Evolutionary conservation across 148 eudicot genomes (phyloP).

Genomic region (Euryodendron excelsum): DNA sequence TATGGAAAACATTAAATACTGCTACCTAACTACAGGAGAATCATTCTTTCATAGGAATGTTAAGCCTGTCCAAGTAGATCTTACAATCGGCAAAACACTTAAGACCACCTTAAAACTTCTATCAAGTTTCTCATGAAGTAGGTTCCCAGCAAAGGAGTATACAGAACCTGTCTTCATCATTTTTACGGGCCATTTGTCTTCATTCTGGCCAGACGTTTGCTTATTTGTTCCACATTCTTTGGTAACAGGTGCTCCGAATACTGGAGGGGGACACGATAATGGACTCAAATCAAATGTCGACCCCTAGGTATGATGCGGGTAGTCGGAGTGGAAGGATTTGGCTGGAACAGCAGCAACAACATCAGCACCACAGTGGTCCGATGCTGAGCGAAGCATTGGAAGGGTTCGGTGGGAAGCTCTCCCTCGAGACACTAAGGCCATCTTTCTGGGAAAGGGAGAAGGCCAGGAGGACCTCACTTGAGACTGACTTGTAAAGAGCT

Average conservation of each 20-base stretch:
- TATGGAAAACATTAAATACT: background rate
- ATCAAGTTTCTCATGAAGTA: background rate
- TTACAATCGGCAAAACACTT: no score
- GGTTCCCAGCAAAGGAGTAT: background rate
- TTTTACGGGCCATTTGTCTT: background rate
- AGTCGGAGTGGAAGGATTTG: conserved; percentile 59
- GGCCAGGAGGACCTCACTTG: conserved; percentile 28
- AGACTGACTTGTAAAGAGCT: conserved; percentile 17
- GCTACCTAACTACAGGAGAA: background rate
- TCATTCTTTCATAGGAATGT: background rate
- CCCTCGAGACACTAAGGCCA: conserved; percentile 36
- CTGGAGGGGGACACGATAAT: conserved; percentile 70
- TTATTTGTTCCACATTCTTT: background rate
- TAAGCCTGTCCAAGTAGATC: background rate
- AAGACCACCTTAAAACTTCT: no score
- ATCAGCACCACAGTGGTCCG: conserved; percentile 27
- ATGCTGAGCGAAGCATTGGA: conserved; percentile 30
- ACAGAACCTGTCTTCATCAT: background rate
- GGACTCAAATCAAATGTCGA: conserved; percentile 49
- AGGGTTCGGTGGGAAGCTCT: conserved; percentile 38
- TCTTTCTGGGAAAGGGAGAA: conserved; percentile 41
- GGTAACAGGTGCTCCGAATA: conserved; percentile 62
- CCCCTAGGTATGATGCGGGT: conserved; percentile 53
- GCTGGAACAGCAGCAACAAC: conserved; percentile 27
- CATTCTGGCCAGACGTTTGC: background rate